Evolutionary conservation across 163 green algal species (phyloP).

Genomic region (Chloroidium sp.): DNA sequence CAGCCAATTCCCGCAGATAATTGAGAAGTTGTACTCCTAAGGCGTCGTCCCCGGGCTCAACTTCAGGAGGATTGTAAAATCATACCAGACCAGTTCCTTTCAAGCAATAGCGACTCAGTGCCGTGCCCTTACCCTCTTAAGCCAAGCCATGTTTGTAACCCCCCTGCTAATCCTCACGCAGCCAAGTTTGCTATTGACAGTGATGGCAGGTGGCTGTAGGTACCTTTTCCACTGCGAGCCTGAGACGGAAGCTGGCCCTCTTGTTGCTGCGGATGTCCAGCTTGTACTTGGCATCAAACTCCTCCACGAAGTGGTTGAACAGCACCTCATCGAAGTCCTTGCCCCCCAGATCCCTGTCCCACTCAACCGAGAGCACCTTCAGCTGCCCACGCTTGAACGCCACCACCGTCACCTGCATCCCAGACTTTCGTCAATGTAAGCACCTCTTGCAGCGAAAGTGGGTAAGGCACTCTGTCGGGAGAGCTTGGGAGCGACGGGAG

Average conservation of each 20-base stretch:
- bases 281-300: slow-evolving; percentile 73
- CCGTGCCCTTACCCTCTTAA: not conserved
- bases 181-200: no score
- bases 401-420: slow-evolving; percentile 76
- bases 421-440: not conserved
- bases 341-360: slow-evolving; percentile 88
- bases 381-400: slow-evolving; percentile 85
- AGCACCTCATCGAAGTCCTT: slow-evolving; percentile 85
- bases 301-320: slow-evolving; percentile 83
- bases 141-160: no score
- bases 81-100: no score
- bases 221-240: slow-evolving; percentile 76
- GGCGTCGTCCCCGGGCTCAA: no score
- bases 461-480: no score
- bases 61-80: no score
- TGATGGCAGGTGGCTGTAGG: not conserved
- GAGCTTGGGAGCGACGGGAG: no score
- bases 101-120: no score
- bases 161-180: no score
- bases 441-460: not conserved
- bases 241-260: slow-evolving; percentile 78
- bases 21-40: no score
- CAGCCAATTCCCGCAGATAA: no score
- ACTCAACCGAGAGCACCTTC: slow-evolving; percentile 76
- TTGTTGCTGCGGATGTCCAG: slow-evolving; percentile 79